Percentiles rank a stretch among this genome's conserved stretches.
Conservation (phyloP, 2,329 filamentous ascomycete genomes). For the Monilinia aucupariae region DNA sequence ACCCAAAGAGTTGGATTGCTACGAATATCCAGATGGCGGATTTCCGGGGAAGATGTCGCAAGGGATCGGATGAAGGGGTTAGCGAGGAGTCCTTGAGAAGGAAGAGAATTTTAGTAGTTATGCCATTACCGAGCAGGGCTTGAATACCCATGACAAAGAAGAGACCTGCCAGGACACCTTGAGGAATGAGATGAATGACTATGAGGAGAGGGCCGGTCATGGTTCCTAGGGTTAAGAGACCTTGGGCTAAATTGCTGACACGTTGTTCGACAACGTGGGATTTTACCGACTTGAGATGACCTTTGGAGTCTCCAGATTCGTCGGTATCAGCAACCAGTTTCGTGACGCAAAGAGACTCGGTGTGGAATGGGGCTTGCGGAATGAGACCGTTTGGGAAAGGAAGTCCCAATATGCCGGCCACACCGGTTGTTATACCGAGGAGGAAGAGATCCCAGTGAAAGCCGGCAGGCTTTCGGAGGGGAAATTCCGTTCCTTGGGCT, state of each 20-base stretch:
- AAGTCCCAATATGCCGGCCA: conserved; percentile 69
- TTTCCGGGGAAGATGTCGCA: conserved; percentile 56
- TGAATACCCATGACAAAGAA: conserved; percentile 85
- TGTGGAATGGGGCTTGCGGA: conserved; percentile 79
- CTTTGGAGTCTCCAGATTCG: conserved; percentile 52
- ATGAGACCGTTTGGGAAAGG: conserved; percentile 81
- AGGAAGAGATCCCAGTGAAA: conserved; percentile 86
- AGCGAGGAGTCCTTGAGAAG: conserved; percentile 58
- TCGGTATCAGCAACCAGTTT: conserved; percentile 45
- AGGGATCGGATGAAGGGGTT: conserved; percentile 54
- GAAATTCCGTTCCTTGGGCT: conserved; percentile 77
- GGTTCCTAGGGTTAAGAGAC: conserved; percentile 70
- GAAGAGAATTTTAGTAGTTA: conserved; percentile 69
- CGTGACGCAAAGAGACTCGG: conserved; percentile 70
- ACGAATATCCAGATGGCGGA: conserved; percentile 68
- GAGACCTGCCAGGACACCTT: conserved; percentile 71
- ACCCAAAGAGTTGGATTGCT: conserved; percentile 60
- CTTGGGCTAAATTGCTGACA: conserved; percentile 71
- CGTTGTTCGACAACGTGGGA: conserved; percentile 72
- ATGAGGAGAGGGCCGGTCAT: conserved; percentile 71
- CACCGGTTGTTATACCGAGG: conserved; percentile 69
- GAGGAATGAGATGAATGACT: conserved; percentile 71
- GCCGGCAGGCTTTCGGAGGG: conserved; percentile 71
- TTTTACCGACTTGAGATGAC: conserved; percentile 47
- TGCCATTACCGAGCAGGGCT: conserved; percentile 69